Evolutionary conservation across 305 asterid genomes (phyloP).

Genomic region (Fraxinus greggii): DNA sequence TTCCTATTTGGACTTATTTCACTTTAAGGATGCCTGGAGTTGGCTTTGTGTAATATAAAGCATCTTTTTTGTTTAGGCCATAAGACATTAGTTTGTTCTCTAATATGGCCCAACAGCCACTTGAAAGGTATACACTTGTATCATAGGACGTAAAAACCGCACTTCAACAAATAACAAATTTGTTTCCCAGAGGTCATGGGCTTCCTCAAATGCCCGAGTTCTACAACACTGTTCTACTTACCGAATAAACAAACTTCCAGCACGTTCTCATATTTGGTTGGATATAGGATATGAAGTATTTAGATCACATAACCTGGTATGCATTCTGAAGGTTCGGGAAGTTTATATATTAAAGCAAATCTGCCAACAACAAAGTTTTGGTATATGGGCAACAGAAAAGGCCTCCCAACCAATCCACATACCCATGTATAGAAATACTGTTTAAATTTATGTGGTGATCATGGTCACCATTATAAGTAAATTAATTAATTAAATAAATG

Average conservation of each 20-base stretch:
- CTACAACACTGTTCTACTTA: background rate
- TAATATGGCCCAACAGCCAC: background rate
- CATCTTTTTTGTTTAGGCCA: background rate
- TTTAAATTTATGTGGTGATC: background rate
- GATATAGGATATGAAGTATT: background rate
- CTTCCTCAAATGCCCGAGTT: background rate
- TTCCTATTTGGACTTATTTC: background rate
- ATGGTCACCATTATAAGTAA: background rate
- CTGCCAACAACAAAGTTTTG: background rate
- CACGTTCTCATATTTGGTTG: background rate
- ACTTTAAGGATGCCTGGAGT: background rate
- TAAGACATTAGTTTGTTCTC: background rate
- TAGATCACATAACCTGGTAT: background rate
- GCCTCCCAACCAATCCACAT: background rate
- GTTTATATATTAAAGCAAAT: background rate
- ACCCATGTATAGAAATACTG: background rate
- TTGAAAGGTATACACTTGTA: background rate
- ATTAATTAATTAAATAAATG: background rate
- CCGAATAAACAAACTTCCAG: background rate
- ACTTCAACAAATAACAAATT: background rate
- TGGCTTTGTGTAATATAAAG: background rate
- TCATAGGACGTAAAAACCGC: background rate
- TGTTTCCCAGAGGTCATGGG: background rate
- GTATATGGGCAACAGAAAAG: background rate
- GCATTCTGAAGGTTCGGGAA: background rate